These are phyloP conservation scores for Dictyostelium citrinum DNA, from an alignment of 78 protist genomes.

Conservation along the genomic window DNA sequence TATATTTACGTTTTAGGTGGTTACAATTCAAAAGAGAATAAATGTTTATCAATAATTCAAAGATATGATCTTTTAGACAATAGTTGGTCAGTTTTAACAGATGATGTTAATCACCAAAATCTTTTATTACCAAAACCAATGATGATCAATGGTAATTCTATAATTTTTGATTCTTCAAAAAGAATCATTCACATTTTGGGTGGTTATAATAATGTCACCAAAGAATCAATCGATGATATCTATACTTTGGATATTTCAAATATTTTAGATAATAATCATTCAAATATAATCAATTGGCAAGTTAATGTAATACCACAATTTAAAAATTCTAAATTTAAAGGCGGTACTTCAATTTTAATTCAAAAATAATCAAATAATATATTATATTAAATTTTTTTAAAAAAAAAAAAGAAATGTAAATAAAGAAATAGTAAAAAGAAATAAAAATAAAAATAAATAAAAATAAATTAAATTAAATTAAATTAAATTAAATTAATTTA, in stretches of 20 bases:
- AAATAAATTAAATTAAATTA: no score
- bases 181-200: conserved; percentile 17
- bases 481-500: no score
- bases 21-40: conserved; percentile 11
- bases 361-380: conserved; percentile 9
- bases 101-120: neutral
- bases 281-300: neutral
- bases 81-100: conserved; percentile 8
- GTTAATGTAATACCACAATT: neutral
- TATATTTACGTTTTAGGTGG: conserved; percentile 62
- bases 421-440: no score
- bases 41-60: conserved; percentile 10
- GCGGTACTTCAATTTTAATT: conserved; percentile 37
- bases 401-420: neutral
- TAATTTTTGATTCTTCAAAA: conserved; percentile 16
- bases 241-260: neutral
- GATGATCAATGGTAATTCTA: conserved; percentile 22
- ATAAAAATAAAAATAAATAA: no score
- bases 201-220: conserved; percentile 21
- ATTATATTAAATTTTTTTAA: no score
- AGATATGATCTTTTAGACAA: conserved; percentile 10
- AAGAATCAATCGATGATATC: conserved; percentile 14
- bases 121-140: conserved; percentile 16
- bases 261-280: neutral
- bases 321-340: conserved; percentile 17